These are phyloP conservation scores for Aspergillus unguis DNA, from an alignment of 2,329 filamentous ascomycete species.

Conservation along the genomic window DNA sequence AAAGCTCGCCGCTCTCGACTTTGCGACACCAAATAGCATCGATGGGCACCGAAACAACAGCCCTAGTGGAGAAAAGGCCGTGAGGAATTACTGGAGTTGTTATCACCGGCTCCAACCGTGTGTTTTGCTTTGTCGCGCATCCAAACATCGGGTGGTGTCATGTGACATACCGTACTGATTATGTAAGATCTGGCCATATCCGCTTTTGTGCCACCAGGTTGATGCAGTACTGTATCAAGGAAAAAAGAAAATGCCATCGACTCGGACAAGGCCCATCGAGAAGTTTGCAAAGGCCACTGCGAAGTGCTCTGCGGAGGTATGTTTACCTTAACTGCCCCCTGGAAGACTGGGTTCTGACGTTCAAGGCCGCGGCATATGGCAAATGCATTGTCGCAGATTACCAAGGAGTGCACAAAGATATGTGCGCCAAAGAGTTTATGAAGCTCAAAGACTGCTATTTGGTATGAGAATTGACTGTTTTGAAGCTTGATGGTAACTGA, in stretches of 20 bases:
- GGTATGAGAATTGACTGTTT: constrained; percentile 49
- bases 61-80: constrained; percentile 6
- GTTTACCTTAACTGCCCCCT: constrained; percentile 6
- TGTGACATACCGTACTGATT: constrained; percentile 2
- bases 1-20: constrained; percentile 7
- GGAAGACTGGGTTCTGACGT: background rate
- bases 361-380: constrained; percentile 77
- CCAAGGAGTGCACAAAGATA: constrained; percentile 84
- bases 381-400: constrained; percentile 90
- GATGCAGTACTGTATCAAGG: background rate
- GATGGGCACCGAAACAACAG: constrained; percentile 8
- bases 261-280: constrained; percentile 61
- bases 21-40: constrained; percentile 7
- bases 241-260: constrained; percentile 38
- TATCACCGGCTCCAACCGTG: constrained; percentile 4
- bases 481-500: constrained; percentile 9
- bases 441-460: constrained; percentile 82
- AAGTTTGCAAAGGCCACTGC: constrained; percentile 64
- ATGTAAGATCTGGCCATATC: constrained; percentile 13
- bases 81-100: constrained; percentile 1
- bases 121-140: constrained; percentile 22
- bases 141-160: constrained; percentile 18
- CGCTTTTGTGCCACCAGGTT: background rate
- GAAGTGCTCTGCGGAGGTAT: constrained; percentile 65
- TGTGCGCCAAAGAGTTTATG: constrained; percentile 82